These are phyloP conservation scores for Neurospora sp. DNA, from an alignment of 495 filamentous ascomycete species.

Conservation along the genomic window DNA sequence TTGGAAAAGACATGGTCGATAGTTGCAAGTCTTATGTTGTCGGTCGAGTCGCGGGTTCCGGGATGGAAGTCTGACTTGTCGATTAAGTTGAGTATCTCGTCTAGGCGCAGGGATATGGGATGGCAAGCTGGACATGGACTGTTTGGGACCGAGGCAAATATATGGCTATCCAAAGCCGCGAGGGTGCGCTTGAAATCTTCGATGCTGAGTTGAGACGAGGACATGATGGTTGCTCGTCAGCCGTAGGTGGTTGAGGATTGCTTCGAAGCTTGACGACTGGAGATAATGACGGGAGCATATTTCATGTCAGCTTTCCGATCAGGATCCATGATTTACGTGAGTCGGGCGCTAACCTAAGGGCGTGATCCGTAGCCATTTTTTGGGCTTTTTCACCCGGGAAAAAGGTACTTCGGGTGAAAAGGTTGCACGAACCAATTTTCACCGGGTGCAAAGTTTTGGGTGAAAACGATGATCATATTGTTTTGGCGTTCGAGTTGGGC, in stretches of 20 bases:
- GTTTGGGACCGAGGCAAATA: background rate
- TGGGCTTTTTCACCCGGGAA: too few species aligned
- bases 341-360: background rate
- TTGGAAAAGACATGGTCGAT: background rate
- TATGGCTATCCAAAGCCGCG: background rate
- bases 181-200: background rate
- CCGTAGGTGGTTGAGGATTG: background rate
- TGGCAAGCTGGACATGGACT: background rate
- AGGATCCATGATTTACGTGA: background rate
- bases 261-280: background rate
- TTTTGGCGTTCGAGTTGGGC: too few species aligned
- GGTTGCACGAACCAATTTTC: too few species aligned
- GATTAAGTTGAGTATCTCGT: background rate
- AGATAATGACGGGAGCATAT: background rate
- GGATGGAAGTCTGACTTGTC: background rate
- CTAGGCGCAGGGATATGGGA: background rate
- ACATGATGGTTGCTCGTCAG: background rate
- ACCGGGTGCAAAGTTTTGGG: too few species aligned
- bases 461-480: too few species aligned
- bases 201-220: background rate
- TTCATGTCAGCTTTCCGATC: background rate
- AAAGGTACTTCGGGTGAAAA: too few species aligned
- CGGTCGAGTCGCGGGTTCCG: background rate
- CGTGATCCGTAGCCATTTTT: too few species aligned
- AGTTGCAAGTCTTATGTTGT: background rate